Evolutionary conservation across 176 grass and related monocot genomes (phyloP).

Genomic region (Zoysia pacifica): DNA sequence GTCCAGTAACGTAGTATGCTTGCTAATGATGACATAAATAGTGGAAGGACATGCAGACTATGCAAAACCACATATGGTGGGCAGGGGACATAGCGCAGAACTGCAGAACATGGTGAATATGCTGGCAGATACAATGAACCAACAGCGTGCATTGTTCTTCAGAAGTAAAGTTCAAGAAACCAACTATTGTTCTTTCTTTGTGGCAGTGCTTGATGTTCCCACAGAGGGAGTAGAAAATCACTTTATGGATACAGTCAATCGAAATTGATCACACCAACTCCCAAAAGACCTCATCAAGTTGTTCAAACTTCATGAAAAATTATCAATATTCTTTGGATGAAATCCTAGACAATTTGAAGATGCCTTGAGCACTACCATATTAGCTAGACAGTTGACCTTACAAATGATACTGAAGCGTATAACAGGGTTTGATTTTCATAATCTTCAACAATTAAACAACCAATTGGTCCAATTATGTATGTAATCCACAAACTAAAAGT

Average conservation of each 20-base stretch:
- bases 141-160: conserved; percentile 28
- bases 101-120: conserved; percentile 34
- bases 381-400: conserved; percentile 11
- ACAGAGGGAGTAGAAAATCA: conserved; percentile 31
- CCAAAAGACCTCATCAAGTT: conserved; percentile 16
- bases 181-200: neutral
- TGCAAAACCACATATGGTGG: neutral
- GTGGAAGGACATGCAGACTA: neutral
- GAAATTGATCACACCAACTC: neutral
- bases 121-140: conserved; percentile 29
- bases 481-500: neutral
- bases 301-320: conserved; percentile 5
- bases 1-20: neutral
- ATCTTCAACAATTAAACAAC: neutral
- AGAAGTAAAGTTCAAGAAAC: conserved; percentile 35
- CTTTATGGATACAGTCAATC: conserved; percentile 43
- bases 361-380: neutral
- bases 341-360: neutral
- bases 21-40: neutral
- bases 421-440: neutral
- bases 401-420: neutral
- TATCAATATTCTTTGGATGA: neutral
- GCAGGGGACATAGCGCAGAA: conserved; percentile 19
- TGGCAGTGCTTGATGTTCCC: conserved; percentile 41
- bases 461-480: neutral